Evolutionary conservation across 305 asterid species (phyloP), one percentile per base, ranked within the genome.

Genomic region (Fraxinus ornus): DNA sequence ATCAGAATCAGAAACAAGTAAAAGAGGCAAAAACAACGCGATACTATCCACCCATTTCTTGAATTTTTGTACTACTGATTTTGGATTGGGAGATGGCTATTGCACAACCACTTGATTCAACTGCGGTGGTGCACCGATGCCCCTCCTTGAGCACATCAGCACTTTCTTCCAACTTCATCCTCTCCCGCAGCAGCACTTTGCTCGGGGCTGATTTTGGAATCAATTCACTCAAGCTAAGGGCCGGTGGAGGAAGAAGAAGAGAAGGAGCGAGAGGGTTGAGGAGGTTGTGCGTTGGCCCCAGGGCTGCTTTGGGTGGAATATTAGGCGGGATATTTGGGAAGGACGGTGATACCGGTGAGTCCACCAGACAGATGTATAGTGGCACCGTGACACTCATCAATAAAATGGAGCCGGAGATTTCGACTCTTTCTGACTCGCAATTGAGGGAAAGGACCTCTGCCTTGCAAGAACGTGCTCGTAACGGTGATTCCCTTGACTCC

Each of bases 271-370:
- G 73, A 73, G 75, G 41, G 5, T 24, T 80, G 32, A 87, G 88
- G 86, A 86, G 84, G 66, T 55, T 66, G 79, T 73, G 78, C 84
- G 49, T 72, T 36, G 82, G 17, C 7, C 86, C 84, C 19, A 57
- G 36, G 78, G 97, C 96, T 21, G 95, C 96, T 36, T 85, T 95
- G 84, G 98, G 99, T 37, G 98, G 98, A 49, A 84, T 95, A 7
- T 90, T 95, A 21, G 91, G 97, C 33, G 98, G 99, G 73, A 89
- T 95, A 19, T 95, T 95, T 80, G 93, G 91, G 79, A 82, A 88
- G 79, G 89, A 90, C 73, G 85, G 90, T 0, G 98, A 94, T 85
- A 85, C 92, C 64, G 97, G 97, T 21, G 98, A 95, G 86, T 88
- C 99, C 33, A 93, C 98, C 7, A 85, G 97, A 80, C 89, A 91